Percentiles rank a stretch among this genome's conserved stretches.
These are phyloP conservation scores for Phytophthora hibernalis DNA, from an alignment of 352 stramenopile genomes.

Conservation along the genomic window DNA sequence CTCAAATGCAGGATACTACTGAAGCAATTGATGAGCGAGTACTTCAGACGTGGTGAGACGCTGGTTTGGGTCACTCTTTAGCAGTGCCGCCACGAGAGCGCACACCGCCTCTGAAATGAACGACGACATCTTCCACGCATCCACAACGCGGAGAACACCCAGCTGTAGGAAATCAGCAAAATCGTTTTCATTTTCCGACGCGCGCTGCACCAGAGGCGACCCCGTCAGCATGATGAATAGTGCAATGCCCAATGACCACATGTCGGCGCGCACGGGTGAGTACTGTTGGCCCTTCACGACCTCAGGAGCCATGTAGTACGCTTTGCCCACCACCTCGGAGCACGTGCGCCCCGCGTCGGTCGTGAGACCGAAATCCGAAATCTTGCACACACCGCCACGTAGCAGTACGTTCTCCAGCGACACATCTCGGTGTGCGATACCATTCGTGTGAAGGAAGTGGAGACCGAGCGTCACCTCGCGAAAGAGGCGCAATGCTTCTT, in stretches of 20 bases:
- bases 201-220: constrained; percentile 46
- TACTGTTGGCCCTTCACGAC: constrained; percentile 41
- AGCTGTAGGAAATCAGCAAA: constrained; percentile 43
- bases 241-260: constrained; percentile 72
- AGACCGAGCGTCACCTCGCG: constrained; percentile 41
- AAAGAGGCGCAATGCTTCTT: constrained; percentile 33
- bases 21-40: constrained; percentile 34
- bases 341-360: constrained; percentile 30
- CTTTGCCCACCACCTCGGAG: constrained; percentile 43
- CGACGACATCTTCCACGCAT: constrained; percentile 50
- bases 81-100: constrained; percentile 43
- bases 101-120: constrained; percentile 31
- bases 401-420: constrained; percentile 67
- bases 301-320: constrained; percentile 54
- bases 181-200: constrained; percentile 37
- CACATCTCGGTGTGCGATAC: constrained; percentile 61
- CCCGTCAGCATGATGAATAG: constrained; percentile 73
- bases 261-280: constrained; percentile 53
- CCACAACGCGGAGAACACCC: constrained; percentile 52
- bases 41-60: constrained; percentile 41
- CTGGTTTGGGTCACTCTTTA: constrained; percentile 42
- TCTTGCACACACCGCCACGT: constrained; percentile 35
- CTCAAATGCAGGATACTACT: too few relatives aligned
- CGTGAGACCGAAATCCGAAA: constrained; percentile 67
- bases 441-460: constrained; percentile 47